Conservation (phyloP, 129 eudicot species). For the Cynara cardunculus region DNA sequence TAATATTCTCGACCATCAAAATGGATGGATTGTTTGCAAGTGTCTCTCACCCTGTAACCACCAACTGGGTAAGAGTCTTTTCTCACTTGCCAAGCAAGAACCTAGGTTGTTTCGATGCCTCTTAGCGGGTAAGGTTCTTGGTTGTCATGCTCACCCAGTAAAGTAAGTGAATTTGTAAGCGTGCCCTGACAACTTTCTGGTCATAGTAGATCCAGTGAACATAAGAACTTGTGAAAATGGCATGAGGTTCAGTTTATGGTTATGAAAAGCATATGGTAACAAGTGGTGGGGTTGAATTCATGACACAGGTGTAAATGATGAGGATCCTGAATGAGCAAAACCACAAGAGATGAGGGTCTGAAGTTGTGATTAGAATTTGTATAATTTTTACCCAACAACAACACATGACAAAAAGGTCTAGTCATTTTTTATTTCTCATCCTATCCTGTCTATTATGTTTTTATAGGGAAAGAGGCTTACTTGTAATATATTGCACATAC, state of each 20-base stretch:
- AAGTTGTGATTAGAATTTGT: background rate
- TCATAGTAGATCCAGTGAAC: background rate
- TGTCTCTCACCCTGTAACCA: too few species aligned
- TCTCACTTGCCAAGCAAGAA: too few species aligned
- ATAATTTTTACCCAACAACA: slow-evolving; percentile 14
- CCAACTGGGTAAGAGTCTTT: too few species aligned
- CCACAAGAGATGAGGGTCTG: background rate
- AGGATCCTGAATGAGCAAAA: background rate
- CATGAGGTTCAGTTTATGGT: background rate
- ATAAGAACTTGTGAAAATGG: background rate
- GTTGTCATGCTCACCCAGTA: too few species aligned
- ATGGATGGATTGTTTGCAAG: too few species aligned
- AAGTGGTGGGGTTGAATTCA: background rate
- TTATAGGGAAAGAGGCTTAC: slow-evolving; percentile 8
- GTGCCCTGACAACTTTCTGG: too few species aligned
- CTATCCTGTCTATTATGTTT: background rate
- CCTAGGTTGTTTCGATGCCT: too few species aligned
- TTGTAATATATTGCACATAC: background rate
- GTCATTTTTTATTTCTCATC: background rate
- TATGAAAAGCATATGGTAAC: background rate
- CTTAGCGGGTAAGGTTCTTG: too few species aligned
- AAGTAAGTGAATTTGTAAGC: too few species aligned
- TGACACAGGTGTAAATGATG: slow-evolving; percentile 17
- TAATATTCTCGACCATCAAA: too few species aligned
- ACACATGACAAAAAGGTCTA: slow-evolving; percentile 6